Conservation (phyloP, 148 eudicot species). For the Nepenthes gracilis region DNA sequence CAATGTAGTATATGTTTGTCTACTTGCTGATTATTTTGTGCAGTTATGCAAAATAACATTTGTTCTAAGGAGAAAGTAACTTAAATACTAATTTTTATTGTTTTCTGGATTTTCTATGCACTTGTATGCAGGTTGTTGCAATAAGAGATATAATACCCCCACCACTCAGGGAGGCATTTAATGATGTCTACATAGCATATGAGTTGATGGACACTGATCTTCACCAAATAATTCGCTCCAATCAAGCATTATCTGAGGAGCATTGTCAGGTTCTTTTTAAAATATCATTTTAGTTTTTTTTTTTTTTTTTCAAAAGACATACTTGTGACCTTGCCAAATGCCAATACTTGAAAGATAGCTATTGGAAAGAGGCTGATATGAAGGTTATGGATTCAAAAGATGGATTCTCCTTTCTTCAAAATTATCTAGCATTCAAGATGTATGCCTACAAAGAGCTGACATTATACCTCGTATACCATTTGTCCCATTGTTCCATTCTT, state of each 20-base stretch:
- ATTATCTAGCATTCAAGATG: no score
- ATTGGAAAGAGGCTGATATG: not conserved
- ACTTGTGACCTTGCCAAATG: not conserved
- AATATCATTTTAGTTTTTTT: no score
- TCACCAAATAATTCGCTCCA: conserved; percentile 92
- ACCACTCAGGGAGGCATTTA: conserved; percentile 63
- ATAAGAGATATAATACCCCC: conserved; percentile 96
- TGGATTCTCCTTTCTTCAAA: no score
- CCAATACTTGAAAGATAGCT: not conserved
- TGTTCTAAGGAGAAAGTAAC: not conserved
- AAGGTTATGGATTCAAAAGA: no score
- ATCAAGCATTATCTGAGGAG: conserved; percentile 83
- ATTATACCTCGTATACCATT: no score
- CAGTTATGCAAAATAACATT: not conserved
- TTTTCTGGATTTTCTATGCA: not conserved
- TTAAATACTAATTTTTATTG: not conserved
- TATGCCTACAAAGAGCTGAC: no score
- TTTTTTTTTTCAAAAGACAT: not conserved
- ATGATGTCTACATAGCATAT: conserved; percentile 91
- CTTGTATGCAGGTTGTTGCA: conserved; percentile 63
- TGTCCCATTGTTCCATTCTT: no score
- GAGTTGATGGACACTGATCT: conserved; percentile 98
- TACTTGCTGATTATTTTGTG: not conserved
- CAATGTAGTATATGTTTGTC: no score
- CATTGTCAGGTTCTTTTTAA: conserved; percentile 67